Percentiles rank a stretch among this genome's conserved stretches.
Evolutionary conservation across 352 stramenopile species (phyloP).

Genomic region (Globisporangium canariense): DNA sequence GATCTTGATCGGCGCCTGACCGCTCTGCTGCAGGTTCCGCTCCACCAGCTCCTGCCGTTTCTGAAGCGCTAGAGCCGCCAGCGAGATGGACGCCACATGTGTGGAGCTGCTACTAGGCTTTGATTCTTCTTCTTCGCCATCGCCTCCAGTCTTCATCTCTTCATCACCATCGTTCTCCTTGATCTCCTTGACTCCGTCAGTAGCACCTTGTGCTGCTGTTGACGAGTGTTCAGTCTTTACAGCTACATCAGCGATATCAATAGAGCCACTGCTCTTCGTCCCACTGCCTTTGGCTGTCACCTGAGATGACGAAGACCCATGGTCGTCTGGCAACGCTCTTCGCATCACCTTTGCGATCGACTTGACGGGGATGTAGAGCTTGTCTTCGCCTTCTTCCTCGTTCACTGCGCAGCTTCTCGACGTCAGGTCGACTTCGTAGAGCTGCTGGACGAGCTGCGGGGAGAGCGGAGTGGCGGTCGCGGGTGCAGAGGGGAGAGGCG

Average conservation of each 20-base stretch:
- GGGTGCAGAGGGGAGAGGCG: conserved; percentile 1
- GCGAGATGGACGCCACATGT: not conserved
- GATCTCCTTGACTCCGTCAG: not conserved
- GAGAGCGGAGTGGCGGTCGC: conserved; percentile 34
- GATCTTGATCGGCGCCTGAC: conserved; percentile 45
- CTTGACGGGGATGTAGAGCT: conserved; percentile 73
- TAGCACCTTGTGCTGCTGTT: not conserved
- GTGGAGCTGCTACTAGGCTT: not conserved
- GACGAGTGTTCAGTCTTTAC: not conserved
- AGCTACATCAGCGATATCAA: not conserved
- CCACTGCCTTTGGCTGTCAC: not conserved
- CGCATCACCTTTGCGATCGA: conserved; percentile 77
- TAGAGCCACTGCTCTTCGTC: not conserved
- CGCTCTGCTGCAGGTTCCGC: conserved; percentile 10
- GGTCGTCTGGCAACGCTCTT: conserved; percentile 29
- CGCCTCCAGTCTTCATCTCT: conserved; percentile 5
- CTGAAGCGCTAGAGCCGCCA: conserved; percentile 6
- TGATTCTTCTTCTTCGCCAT: not conserved
- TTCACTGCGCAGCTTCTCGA: conserved; percentile 35
- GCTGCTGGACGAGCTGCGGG: conserved; percentile 51
- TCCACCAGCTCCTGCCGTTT: conserved; percentile 1
- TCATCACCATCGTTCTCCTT: not conserved
- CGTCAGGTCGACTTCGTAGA: conserved; percentile 66
- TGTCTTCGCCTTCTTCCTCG: conserved; percentile 55
- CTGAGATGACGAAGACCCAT: not conserved